Evolutionary conservation across 768 basidiomycete species (phyloP), one percentile per base, ranked within the genome.

Genomic region (Russula ochroleuca): DNA sequence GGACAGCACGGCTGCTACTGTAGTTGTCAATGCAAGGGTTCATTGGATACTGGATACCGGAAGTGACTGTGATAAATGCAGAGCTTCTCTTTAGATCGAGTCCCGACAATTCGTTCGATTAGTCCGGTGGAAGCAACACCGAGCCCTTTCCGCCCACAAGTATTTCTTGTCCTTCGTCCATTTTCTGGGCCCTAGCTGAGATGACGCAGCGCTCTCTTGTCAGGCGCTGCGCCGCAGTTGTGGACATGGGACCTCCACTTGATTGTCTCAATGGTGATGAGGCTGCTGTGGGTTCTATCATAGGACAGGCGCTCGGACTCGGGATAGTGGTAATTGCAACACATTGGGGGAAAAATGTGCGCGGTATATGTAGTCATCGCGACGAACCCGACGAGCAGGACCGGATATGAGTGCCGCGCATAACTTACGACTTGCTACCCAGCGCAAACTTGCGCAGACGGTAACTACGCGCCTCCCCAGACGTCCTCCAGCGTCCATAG

Each of bases 381-480:
- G 25, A 79, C 69, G 68, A 85, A 86, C 10, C 85, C 85, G 17
- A 81, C 75, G 70, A 83, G 75, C 0, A 85, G 83, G 6, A 86
- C 82, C 47, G 85, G 77, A 69, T 86, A 86, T 21, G 85, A 86
- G 60, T 76, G 77, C 23, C 79, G 77, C 3, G 81, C 82, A 62
- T 73, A n/a, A n/a, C n/a, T n/a, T n/a, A 78, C 45, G 78, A 57
- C 61, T 69, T 70, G 69, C 85, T 82, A 5, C 83, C 84, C 49
- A 86, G 73, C 17, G 77, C 75, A 19, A 78, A 35, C 85, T 67
- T 86, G 84, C 7, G 84, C 83, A 13, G 83, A 76, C 2, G 85
- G 85, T 71, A 82, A 86, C 85, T 83, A 86, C n/a, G 84, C 85
- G 38, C 85, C 85, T 51, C 84, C 84, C 59, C 83, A 84, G 50